Conservation (phyloP, 1,284 basidiomycete species). For the Austroboletus rostrupii region DNA sequence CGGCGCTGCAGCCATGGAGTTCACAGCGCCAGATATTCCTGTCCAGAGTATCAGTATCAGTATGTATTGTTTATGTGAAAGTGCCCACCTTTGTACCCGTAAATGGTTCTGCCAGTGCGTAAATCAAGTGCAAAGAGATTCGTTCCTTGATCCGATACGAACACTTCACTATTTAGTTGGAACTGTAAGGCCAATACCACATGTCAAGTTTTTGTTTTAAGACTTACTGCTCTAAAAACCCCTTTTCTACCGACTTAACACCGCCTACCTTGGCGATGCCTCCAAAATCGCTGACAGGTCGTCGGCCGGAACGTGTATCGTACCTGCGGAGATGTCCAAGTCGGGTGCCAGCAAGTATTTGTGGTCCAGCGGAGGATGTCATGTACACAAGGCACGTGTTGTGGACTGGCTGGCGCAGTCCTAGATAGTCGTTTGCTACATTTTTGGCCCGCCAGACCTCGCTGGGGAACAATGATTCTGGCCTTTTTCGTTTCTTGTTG, state of each 20-base stretch:
- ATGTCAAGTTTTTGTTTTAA: not conserved
- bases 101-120: slow-evolving; percentile 67
- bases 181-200: not conserved
- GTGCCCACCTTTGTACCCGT: slow-evolving; percentile 69
- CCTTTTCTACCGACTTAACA: slow-evolving; percentile 58
- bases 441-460: slow-evolving; percentile 82
- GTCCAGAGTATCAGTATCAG: slow-evolving; percentile 2
- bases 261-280: slow-evolving; percentile 64
- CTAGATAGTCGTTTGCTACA: slow-evolving; percentile 74
- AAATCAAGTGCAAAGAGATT: slow-evolving; percentile 71
- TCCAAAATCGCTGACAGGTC: slow-evolving; percentile 68
- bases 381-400: slow-evolving; percentile 68
- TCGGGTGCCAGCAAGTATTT: slow-evolving; percentile 73
- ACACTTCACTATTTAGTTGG: slow-evolving; percentile 57
- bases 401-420: slow-evolving; percentile 77
- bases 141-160: slow-evolving; percentile 70
- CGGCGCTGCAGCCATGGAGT: slow-evolving; percentile 56
- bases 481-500: slow-evolving; percentile 68
- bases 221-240: slow-evolving; percentile 65
- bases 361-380: slow-evolving; percentile 36
- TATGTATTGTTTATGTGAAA: not conserved
- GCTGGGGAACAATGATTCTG: slow-evolving; percentile 57
- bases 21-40: slow-evolving; percentile 69
- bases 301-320: slow-evolving; percentile 71
- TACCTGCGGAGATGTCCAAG: slow-evolving; percentile 76